Evolutionary conservation across 495 filamentous ascomycete genomes (phyloP).

Genomic region (Diplogelasinospora grovesii): DNA sequence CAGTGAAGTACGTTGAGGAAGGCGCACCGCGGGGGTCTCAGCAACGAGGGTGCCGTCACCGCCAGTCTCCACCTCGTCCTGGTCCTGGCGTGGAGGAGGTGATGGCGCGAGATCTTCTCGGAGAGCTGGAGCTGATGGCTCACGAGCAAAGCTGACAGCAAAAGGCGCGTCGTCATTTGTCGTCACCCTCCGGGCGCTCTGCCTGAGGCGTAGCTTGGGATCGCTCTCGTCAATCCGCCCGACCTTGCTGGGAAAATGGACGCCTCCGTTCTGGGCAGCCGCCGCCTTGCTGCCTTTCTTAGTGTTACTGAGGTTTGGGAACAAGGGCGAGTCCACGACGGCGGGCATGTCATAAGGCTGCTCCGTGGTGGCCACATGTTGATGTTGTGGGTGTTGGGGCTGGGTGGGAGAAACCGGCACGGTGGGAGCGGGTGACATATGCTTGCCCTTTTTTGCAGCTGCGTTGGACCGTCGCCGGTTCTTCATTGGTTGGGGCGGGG

Average conservation of each 20-base stretch:
- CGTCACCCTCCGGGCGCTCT: constrained; percentile 19
- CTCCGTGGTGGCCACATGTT: constrained; percentile 11
- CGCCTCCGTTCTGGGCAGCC: constrained; percentile 13
- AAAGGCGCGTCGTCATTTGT: constrained; percentile 2
- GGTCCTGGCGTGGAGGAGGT: constrained; percentile 1
- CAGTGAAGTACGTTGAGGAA: constrained; percentile 10
- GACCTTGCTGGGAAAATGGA: constrained; percentile 23
- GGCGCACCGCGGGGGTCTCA: constrained; percentile 1
- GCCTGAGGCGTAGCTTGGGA: constrained; percentile 18
- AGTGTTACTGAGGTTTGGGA: constrained; percentile 14
- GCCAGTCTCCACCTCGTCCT: neutral
- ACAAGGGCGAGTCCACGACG: constrained; percentile 21
- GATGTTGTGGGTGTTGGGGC: too few relatives aligned
- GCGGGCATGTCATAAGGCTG: constrained; percentile 28
- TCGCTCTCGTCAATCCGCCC: constrained; percentile 26
- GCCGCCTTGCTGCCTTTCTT: constrained; percentile 18
- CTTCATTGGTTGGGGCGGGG: constrained; percentile 21
- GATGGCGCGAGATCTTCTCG: too few relatives aligned
- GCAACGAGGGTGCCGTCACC: neutral
- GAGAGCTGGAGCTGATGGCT: neutral
- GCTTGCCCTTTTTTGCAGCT: constrained; percentile 30
- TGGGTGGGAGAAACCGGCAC: constrained; percentile 17
- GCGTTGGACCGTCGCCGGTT: constrained; percentile 22
- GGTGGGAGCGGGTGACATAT: constrained; percentile 26
- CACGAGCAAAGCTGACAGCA: constrained; percentile 11